Evolutionary conservation across 495 filamentous ascomycete genomes (phyloP).

Genomic region (Cercophora scortea): DNA sequence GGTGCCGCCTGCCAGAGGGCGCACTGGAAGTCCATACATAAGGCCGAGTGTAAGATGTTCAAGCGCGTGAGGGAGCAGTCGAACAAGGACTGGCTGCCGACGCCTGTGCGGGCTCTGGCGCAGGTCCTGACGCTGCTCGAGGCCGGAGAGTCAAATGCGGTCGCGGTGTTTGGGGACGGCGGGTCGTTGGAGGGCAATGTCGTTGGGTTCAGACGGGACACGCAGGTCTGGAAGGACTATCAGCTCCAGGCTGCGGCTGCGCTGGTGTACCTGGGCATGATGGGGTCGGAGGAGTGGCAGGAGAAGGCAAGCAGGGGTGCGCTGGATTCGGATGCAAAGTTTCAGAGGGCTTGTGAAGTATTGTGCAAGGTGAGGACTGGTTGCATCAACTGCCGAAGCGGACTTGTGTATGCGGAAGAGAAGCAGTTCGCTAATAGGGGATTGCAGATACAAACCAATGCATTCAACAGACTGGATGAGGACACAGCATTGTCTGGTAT

Average conservation of each 20-base stretch:
- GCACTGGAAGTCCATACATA: conserved; percentile 48
- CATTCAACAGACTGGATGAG: conserved; percentile 34
- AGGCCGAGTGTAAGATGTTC: conserved; percentile 43
- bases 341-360: neutral
- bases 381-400: too few relatives aligned
- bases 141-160: conserved; percentile 2
- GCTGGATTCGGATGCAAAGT: conserved; percentile 1
- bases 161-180: conserved; percentile 18
- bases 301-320: conserved; percentile 23
- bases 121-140: conserved; percentile 32
- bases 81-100: conserved; percentile 32
- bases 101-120: conserved; percentile 35
- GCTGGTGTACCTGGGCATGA: conserved; percentile 28
- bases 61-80: conserved; percentile 14
- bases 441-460: conserved; percentile 37
- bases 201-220: conserved; percentile 15
- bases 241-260: conserved; percentile 39
- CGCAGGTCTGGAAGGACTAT: conserved; percentile 27
- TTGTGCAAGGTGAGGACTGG: neutral
- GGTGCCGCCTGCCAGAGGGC: conserved; percentile 42
- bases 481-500: conserved; percentile 31
- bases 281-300: conserved; percentile 18
- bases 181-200: conserved; percentile 30
- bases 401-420: neutral
- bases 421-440: neutral